A percentile compares a stretch with the other conserved stretches of the same genome.
These are phyloP conservation scores for Talaromyces piceae DNA, from an alignment of 2,329 filamentous ascomycete genomes.

Conservation along the genomic window DNA sequence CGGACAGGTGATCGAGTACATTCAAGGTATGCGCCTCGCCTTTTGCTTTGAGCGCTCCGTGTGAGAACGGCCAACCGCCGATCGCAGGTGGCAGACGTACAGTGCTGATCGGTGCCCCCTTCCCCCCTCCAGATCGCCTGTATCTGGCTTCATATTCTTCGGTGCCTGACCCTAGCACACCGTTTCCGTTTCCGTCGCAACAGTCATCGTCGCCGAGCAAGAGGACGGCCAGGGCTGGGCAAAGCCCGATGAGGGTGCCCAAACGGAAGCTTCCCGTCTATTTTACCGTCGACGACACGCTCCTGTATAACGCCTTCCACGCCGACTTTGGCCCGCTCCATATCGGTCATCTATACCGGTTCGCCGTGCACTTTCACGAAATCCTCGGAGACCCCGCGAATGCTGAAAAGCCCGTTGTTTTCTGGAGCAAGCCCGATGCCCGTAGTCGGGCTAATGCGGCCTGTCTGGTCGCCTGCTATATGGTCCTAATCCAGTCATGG, in stretches of 20 bases:
- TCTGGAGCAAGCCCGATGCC: constrained; percentile 89
- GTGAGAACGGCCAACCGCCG: neutral
- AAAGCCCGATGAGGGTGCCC: constrained; percentile 49
- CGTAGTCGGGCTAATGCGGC: constrained; percentile 86
- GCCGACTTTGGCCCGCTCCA: constrained; percentile 97
- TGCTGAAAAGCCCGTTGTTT: constrained; percentile 82
- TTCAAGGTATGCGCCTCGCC: constrained; percentile 64
- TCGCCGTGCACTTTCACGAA: constrained; percentile 92
- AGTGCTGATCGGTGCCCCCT: neutral
- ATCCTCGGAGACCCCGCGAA: constrained; percentile 87
- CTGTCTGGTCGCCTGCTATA: constrained; percentile 92
- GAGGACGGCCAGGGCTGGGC: constrained; percentile 59
- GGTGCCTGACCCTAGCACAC: constrained; percentile 69
- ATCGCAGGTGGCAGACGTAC: neutral
- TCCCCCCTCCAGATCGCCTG: constrained; percentile 68
- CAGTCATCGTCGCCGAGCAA: constrained; percentile 63
- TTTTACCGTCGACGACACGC: constrained; percentile 86
- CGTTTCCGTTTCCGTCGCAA: constrained; percentile 70
- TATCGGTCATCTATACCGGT: constrained; percentile 94
- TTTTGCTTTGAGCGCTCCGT: neutral
- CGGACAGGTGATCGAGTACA: constrained; percentile 92
- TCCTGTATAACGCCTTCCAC: constrained; percentile 97
- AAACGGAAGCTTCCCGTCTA: constrained; percentile 67
- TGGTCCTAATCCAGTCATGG: constrained; percentile 98
- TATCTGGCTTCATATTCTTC: constrained; percentile 90